A percentile compares a stretch with the other conserved stretches of the same genome.
These are phyloP conservation scores for Neonothopanus nambi DNA, from an alignment of 1,284 basidiomycete genomes.

Conservation along the genomic window DNA sequence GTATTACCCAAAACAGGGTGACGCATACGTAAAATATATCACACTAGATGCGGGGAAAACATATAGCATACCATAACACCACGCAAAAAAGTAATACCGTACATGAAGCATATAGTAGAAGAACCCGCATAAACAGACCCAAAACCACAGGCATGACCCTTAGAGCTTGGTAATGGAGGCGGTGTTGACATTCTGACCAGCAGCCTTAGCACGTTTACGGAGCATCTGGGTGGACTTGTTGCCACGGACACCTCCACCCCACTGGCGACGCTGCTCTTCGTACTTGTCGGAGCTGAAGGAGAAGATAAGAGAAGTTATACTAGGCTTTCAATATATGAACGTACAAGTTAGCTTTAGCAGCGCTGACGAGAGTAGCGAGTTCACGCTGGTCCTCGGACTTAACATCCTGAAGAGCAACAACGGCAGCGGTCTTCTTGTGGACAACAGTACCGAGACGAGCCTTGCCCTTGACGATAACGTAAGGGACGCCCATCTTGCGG, in stretches of 20 bases:
- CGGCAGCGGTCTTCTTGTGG: slow-evolving; percentile 91
- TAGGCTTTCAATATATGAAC: slow-evolving; percentile 26
- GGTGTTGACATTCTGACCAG: slow-evolving; percentile 63
- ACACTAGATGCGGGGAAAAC: no score
- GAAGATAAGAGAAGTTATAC: slow-evolving; percentile 8
- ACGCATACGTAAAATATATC: no score
- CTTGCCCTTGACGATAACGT: slow-evolving; percentile 98
- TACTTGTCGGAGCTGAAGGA: slow-evolving; percentile 85
- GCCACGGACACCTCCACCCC: slow-evolving; percentile 96
- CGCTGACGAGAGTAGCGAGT: slow-evolving; percentile 69
- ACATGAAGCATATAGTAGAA: background rate
- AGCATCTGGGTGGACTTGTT: slow-evolving; percentile 93
- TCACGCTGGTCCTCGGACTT: slow-evolving; percentile 48
- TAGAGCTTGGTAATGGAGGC: slow-evolving; percentile 65
- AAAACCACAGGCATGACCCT: slow-evolving; percentile 10
- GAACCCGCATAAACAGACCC: background rate
- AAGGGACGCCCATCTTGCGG: slow-evolving; percentile 98
- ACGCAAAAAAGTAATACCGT: no score
- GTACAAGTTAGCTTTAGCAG: slow-evolving; percentile 96
- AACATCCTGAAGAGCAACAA: slow-evolving; percentile 74
- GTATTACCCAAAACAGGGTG: no score
- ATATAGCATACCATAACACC: no score
- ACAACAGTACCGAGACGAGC: slow-evolving; percentile 64
- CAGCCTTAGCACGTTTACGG: slow-evolving; percentile 91
- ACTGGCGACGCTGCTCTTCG: slow-evolving; percentile 87